Evolutionary conservation across 2,329 filamentous ascomycete genomes (phyloP).

Genomic region (Rhynchosporium graminicola): DNA sequence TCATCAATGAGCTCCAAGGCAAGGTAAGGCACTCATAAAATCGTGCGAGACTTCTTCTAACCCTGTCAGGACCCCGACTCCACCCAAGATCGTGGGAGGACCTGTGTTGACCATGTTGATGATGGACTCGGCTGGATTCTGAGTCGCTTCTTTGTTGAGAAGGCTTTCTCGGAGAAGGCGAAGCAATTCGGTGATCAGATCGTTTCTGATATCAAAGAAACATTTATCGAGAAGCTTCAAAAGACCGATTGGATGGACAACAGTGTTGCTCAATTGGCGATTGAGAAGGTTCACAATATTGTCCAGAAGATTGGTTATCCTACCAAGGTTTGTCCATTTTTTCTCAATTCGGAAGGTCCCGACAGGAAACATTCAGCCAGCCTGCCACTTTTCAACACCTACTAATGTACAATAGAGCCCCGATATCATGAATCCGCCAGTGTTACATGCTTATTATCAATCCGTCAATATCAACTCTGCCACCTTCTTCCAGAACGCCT

Average conservation of each 20-base stretch:
- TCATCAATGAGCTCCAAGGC: conserved; percentile 61
- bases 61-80: conserved; percentile 55
- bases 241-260: conserved; percentile 65
- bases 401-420: conserved; percentile 47
- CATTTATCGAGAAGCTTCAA: conserved; percentile 62
- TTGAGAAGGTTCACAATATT: conserved; percentile 67
- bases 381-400: not conserved
- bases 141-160: conserved; percentile 70
- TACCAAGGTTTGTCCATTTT: conserved; percentile 44
- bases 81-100: conserved; percentile 65
- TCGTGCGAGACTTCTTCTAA: not conserved
- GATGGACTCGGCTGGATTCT: conserved; percentile 65
- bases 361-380: no score
- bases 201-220: conserved; percentile 68
- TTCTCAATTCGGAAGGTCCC: not conserved
- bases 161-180: conserved; percentile 65
- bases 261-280: conserved; percentile 58
- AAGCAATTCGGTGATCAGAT: conserved; percentile 69
- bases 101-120: conserved; percentile 60
- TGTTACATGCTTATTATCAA: conserved; percentile 58
- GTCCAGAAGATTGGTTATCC: conserved; percentile 70
- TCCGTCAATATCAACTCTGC: conserved; percentile 51
- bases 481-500: conserved; percentile 58
- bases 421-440: conserved; percentile 58
- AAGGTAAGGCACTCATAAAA: conserved; percentile 42